These are phyloP conservation scores for Scheffersomyces lignosus DNA, from an alignment of 805 yeast species.

Conservation along the genomic window DNA sequence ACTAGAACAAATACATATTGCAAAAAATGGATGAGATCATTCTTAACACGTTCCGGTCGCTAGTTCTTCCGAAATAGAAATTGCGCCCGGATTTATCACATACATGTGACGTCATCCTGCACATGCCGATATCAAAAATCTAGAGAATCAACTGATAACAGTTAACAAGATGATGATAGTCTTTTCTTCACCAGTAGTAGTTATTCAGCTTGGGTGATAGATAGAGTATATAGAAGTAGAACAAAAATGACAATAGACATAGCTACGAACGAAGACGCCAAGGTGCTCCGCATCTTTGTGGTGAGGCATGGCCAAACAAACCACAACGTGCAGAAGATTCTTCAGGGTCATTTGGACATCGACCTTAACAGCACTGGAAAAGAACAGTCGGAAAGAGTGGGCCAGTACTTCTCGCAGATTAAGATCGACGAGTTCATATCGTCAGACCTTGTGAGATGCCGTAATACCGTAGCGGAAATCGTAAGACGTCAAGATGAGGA, in stretches of 20 bases:
- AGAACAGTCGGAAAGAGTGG: constrained; percentile 60
- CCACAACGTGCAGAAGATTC: constrained; percentile 62
- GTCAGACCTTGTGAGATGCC: constrained; percentile 60
- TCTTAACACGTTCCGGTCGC: no score
- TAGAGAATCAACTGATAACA: no score
- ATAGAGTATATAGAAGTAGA: no score
- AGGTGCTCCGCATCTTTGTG: constrained; percentile 52
- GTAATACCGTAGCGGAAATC: constrained; percentile 54
- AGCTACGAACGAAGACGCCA: constrained; percentile 32
- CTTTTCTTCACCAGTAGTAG: no score
- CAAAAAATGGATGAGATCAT: no score
- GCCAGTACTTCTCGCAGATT: constrained; percentile 39
- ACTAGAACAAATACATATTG: no score
- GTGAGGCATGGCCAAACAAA: constrained; percentile 87
- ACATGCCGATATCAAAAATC: no score
- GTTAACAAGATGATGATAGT: no score
- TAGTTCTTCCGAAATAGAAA: no score
- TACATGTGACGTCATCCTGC: no score
- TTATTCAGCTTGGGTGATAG: no score
- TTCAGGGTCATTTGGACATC: constrained; percentile 79
- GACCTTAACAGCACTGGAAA: constrained; percentile 62
- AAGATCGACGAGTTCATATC: constrained; percentile 48
- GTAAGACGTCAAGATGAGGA: constrained; percentile 20
- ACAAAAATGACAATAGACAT: constrained; percentile 20
- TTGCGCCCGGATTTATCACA: no score